Evolutionary conservation across 495 filamentous ascomycete genomes (phyloP).

Genomic region (Lophium mytilinum): DNA sequence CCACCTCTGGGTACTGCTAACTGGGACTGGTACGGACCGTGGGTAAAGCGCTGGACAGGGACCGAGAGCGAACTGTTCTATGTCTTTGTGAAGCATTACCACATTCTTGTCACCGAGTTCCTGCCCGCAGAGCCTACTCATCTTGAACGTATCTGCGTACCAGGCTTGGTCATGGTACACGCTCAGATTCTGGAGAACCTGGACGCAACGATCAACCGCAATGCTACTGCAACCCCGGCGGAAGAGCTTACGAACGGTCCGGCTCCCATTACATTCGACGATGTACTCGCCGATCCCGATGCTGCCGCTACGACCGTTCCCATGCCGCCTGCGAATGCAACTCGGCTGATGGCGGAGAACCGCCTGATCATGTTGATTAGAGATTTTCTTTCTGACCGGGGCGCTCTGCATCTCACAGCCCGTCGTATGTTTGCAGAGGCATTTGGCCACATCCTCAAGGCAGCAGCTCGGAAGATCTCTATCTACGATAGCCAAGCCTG

Average conservation of each 20-base stretch:
- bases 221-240: constrained; percentile 40
- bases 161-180: constrained; percentile 76
- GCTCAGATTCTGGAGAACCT: constrained; percentile 75
- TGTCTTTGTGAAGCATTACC: constrained; percentile 87
- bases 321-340: constrained; percentile 55
- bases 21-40: constrained; percentile 79
- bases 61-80: constrained; percentile 89
- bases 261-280: constrained; percentile 64
- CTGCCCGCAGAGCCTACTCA: constrained; percentile 59
- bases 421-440: constrained; percentile 70
- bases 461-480: constrained; percentile 65
- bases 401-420: constrained; percentile 38
- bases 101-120: constrained; percentile 74
- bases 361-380: constrained; percentile 78
- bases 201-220: constrained; percentile 77
- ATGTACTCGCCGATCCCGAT: constrained; percentile 67
- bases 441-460: constrained; percentile 66
- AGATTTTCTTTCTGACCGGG: constrained; percentile 72
- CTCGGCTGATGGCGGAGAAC: constrained; percentile 85
- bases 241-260: constrained; percentile 38
- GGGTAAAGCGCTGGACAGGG: constrained; percentile 80
- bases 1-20: constrained; percentile 60
- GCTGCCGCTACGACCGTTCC: constrained; percentile 60
- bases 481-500: constrained; percentile 83
- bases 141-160: constrained; percentile 55